phyloP scores from a whole-genome alignment of 2,329 filamentous ascomycete genomes.

The Botrytis squamosa region DNA sequence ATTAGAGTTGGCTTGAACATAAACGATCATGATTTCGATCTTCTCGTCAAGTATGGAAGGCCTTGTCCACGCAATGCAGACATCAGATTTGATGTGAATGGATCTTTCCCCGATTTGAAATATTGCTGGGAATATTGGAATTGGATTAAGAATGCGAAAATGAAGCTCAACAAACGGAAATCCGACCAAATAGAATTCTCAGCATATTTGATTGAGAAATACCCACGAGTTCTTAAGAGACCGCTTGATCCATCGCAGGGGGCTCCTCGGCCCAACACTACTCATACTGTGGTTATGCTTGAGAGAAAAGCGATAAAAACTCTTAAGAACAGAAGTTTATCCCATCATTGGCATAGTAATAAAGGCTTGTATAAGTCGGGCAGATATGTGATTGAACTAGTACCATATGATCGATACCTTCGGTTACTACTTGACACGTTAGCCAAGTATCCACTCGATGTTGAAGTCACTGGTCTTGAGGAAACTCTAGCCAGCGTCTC shows the following conservation, averaged over 20 bases:
- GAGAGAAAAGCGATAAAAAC: not conserved
- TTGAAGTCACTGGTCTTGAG: not conserved
- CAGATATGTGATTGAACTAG: not conserved
- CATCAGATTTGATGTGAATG: not conserved
- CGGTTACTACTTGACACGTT: conserved; percentile 7
- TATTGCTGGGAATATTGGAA: not conserved
- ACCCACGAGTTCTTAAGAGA: conserved; percentile 5
- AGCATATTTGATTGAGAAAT: conserved; percentile 2
- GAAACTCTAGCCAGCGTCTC: not conserved
- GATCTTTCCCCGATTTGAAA: not conserved
- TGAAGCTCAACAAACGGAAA: not conserved
- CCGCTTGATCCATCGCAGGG: conserved; percentile 4
- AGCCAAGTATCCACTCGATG: not conserved
- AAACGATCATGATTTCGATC: conserved; percentile 3
- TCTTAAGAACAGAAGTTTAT: not conserved
- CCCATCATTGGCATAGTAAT: not conserved
- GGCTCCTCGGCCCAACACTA: not conserved
- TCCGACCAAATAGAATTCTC: not conserved
- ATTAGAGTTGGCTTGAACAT: not conserved
- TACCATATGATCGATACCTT: conserved; percentile 18
- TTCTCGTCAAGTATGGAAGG: not conserved
- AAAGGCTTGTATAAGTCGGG: not conserved
- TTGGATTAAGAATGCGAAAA: conserved; percentile 10
- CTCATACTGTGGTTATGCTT: not conserved
- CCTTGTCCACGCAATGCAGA: not conserved